Evolutionary conservation across 2,329 filamentous ascomycete genomes (phyloP), one percentile per base, ranked within the genome.

Genomic region (Kalaharituber pfeilii): DNA sequence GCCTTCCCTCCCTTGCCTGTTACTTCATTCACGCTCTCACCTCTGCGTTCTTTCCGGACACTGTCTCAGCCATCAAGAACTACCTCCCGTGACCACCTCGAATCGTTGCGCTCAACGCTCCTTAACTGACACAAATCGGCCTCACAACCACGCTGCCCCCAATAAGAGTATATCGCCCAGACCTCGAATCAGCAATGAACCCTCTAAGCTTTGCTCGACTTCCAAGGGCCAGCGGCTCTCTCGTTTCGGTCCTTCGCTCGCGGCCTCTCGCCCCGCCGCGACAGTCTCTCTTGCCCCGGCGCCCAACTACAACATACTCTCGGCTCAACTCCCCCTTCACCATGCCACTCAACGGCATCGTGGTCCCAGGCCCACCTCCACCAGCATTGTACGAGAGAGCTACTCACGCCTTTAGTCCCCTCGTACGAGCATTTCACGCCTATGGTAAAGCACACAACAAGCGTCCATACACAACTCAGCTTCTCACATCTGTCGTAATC

Each of bases 381-480:
- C 42, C 42, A 15, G 5, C 42, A 25, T 22, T 47, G n/a, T 47
- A 47, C 42, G 13, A 47, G 11, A 15, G 22, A 6, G 42, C 42
- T 13, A 47, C 42, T 2, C 24, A 18, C 24, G 42, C 42, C 42
- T 4, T 47, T 13, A 18, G 15, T 1, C 59, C 59, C 11, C 28
- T 60, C 22, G 49, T 59, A 29, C 55, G 56, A 42, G 55, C 53
- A n/a, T 56, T 60, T 26, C 53, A 52, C 27, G 55, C 50, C 13
- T 94, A 91, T 66, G 80, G 76, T 15, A 75, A 80, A 22, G 77
- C 80, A 49, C 86, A 94, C 69, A 72, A 77, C 51, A 75, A 76
- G 50, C 73, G 81, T 50, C 88, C 89, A 0, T 84, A 86, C 65
- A 70, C 75, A n/a, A 93, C 86, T 8, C 88, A 95, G 70, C 67